phyloP scores from a whole-genome alignment of 148 eudicot species.

The Rhododendron ovatum region DNA sequence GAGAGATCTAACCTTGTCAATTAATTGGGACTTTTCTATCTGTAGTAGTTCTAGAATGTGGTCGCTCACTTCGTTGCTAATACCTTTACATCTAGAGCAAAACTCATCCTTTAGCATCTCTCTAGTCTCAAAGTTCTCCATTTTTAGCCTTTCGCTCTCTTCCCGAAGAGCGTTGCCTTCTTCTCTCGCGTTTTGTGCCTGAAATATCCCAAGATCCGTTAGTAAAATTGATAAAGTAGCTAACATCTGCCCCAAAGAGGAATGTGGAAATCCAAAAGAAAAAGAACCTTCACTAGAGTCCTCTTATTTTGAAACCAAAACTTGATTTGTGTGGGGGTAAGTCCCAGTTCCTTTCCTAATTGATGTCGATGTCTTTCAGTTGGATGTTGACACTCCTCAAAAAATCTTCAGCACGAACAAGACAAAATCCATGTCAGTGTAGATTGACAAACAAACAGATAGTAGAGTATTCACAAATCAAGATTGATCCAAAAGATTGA shows the following conservation, averaged over 20 bases:
- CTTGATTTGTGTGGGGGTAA: constrained; percentile 15
- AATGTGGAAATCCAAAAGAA: not conserved
- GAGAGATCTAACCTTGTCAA: constrained; percentile 13
- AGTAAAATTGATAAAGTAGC: not conserved
- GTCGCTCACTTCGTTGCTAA: constrained; percentile 9
- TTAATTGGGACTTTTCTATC: constrained; percentile 25
- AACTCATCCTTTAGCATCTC: not conserved
- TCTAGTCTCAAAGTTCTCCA: not conserved
- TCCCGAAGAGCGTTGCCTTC: not conserved
- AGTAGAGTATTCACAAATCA: not conserved
- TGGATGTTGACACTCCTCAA: constrained; percentile 5
- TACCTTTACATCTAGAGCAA: constrained; percentile 8
- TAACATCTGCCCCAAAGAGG: not conserved
- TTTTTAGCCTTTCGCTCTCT: not conserved
- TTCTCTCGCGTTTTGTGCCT: not conserved
- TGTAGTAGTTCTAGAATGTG: constrained; percentile 11
- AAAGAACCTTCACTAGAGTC: constrained; percentile 12
- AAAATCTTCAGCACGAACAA: constrained; percentile 1
- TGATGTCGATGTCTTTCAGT: constrained; percentile 8
- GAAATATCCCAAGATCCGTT: not conserved
- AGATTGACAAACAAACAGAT: not conserved
- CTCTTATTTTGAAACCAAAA: constrained; percentile 19
- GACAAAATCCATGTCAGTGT: not conserved
- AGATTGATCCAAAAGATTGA: not conserved
- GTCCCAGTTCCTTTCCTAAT: constrained; percentile 14